Conservation (phyloP, 1,284 basidiomycete species). For the Ceratobasidium sp. region DNA sequence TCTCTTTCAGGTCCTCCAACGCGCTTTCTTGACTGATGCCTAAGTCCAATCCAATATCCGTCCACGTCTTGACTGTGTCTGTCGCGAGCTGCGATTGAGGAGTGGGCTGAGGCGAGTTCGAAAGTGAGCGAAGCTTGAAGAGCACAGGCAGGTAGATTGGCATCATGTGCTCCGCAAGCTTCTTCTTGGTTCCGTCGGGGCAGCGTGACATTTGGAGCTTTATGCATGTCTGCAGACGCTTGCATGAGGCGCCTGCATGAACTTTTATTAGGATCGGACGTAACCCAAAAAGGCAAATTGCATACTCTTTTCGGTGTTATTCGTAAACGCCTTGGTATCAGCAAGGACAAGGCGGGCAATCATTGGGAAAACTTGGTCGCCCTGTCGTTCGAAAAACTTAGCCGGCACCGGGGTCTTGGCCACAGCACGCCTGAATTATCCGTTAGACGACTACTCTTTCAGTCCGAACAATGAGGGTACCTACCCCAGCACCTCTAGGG, state of each 20-base stretch:
- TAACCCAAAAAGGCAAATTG: no score
- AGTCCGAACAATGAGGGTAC: neutral
- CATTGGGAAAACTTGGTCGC: slow-evolving; percentile 41
- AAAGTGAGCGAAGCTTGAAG: slow-evolving; percentile 37
- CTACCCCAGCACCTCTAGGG: slow-evolving; percentile 29
- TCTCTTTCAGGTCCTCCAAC: slow-evolving; percentile 33
- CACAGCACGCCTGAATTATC: slow-evolving; percentile 16
- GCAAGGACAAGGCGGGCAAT: slow-evolving; percentile 28
- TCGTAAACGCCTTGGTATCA: slow-evolving; percentile 35
- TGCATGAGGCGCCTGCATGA: slow-evolving; percentile 12
- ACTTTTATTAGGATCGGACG: neutral
- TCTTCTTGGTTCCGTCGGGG: slow-evolving; percentile 14
- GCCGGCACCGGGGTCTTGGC: slow-evolving; percentile 19
- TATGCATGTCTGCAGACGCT: slow-evolving; percentile 24
- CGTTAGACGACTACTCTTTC: neutral
- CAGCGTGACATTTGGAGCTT: slow-evolving; percentile 42
- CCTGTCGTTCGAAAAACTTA: slow-evolving; percentile 29
- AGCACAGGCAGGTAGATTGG: slow-evolving; percentile 36
- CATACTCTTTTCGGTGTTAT: slow-evolving; percentile 31
- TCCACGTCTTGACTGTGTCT: slow-evolving; percentile 35
- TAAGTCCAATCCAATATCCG: slow-evolving; percentile 23
- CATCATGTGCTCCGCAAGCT: slow-evolving; percentile 39
- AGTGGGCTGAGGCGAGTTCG: slow-evolving; percentile 4
- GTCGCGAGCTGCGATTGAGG: slow-evolving; percentile 31
- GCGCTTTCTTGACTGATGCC: slow-evolving; percentile 36